Conservation (phyloP, 805 yeast species). For the Candida adriatica region DNA sequence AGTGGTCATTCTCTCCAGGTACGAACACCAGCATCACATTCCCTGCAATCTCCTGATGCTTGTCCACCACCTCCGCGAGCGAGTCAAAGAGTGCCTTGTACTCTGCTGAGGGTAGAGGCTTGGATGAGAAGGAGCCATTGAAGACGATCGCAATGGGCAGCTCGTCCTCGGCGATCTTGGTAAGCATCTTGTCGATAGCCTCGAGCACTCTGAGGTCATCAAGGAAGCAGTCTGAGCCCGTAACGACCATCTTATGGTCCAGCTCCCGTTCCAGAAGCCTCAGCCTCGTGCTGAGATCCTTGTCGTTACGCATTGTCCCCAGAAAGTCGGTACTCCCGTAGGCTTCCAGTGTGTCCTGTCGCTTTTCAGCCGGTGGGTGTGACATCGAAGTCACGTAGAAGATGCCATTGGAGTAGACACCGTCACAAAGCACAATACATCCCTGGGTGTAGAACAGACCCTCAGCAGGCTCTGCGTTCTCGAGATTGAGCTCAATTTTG, state of each 20-base stretch:
- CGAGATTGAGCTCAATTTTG: conserved; percentile 50
- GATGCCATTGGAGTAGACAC: conserved; percentile 63
- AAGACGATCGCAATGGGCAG: conserved; percentile 67
- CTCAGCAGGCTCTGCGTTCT: conserved; percentile 52
- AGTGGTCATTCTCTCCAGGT: conserved; percentile 92
- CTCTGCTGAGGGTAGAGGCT: conserved; percentile 52
- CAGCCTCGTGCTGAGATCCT: conserved; percentile 47
- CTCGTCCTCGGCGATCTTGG: conserved; percentile 44
- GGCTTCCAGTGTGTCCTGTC: conserved; percentile 59
- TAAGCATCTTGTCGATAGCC: conserved; percentile 59
- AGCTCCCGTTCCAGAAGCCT: conserved; percentile 49
- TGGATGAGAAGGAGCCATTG: conserved; percentile 72
- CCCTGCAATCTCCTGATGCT: conserved; percentile 46
- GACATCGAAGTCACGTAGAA: conserved; percentile 73
- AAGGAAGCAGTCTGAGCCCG: conserved; percentile 71
- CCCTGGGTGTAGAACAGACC: conserved; percentile 71
- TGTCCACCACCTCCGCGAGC: conserved; percentile 57
- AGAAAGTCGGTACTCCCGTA: conserved; percentile 75
- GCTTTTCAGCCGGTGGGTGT: conserved; percentile 83
- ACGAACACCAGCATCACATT: conserved; percentile 59
- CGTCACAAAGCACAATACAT: conserved; percentile 74
- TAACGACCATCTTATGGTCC: conserved; percentile 54
- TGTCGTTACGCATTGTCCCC: conserved; percentile 55
- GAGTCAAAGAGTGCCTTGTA: conserved; percentile 69
- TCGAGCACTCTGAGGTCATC: conserved; percentile 54